These are phyloP conservation scores for Hemisphaericaspora lyxosophila DNA, from an alignment of 1,139 yeast genomes.

Conservation along the genomic window DNA sequence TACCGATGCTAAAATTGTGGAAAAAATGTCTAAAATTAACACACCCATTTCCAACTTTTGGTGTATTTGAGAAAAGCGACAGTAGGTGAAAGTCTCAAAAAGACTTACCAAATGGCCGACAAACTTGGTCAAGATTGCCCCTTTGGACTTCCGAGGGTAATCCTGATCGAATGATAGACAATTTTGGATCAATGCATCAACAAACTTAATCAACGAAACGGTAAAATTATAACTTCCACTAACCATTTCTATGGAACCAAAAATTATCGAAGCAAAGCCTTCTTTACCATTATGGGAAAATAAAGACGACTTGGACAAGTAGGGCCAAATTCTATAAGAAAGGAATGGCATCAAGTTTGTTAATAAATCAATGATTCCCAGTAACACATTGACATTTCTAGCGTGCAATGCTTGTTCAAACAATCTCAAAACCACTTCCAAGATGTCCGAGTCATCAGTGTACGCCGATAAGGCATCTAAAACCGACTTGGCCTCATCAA, in stretches of 20 bases:
- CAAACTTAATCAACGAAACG: conserved; percentile 54
- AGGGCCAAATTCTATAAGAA: conserved; percentile 78
- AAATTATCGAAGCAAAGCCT: conserved; percentile 59
- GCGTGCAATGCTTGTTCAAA: conserved; percentile 68
- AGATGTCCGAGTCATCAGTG: conserved; percentile 64
- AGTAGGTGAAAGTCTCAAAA: conserved; percentile 71
- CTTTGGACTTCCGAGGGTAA: conserved; percentile 45
- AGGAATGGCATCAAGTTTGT: conserved; percentile 46
- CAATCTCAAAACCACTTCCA: conserved; percentile 64
- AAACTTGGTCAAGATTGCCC: conserved; percentile 56
- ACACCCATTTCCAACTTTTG: conserved; percentile 68
- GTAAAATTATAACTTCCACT: conserved; percentile 68
- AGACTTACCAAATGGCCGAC: conserved; percentile 59
- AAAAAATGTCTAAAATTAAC: conserved; percentile 54
- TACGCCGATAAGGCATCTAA: conserved; percentile 58
- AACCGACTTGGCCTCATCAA: conserved; percentile 41
- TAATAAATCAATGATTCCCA: conserved; percentile 52
- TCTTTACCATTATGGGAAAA: conserved; percentile 68
- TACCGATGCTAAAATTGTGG: conserved; percentile 52
- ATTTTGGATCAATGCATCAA: conserved; percentile 53
- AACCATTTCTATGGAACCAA: conserved; percentile 75
- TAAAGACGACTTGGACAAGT: conserved; percentile 64
- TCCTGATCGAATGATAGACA: conserved; percentile 45
- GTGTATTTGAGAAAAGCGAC: conserved; percentile 57
- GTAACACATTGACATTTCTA: conserved; percentile 49